Evolutionary conservation across 192 early-diverging fungal genomes (phyloP).

Genomic region (Coemansia sp.): DNA sequence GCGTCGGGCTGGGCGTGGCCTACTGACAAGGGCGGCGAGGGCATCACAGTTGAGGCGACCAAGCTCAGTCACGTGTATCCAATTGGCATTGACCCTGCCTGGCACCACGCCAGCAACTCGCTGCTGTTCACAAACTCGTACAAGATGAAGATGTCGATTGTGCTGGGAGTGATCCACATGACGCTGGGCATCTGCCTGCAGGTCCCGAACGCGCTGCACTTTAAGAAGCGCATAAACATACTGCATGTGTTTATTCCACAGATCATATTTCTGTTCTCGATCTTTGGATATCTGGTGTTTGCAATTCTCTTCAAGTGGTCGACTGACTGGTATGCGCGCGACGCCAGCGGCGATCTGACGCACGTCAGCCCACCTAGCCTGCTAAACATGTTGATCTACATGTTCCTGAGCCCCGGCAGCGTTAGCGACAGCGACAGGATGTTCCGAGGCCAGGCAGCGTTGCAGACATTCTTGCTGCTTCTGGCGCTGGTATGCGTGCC

Average conservation of each 20-base stretch:
- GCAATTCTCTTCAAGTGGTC: conserved; percentile 96
- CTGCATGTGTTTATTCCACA: conserved; percentile 90
- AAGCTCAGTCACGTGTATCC: conserved; percentile 65
- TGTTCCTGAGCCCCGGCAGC: conserved; percentile 92
- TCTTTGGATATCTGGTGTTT: conserved; percentile 95
- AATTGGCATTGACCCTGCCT: conserved; percentile 89
- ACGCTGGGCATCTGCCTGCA: conserved; percentile 88
- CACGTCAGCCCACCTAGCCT: conserved; percentile 84
- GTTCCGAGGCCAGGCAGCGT: conserved; percentile 79
- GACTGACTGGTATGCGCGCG: conserved; percentile 80
- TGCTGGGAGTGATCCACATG: conserved; percentile 98
- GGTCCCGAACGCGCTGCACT: conserved; percentile 89
- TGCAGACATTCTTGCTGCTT: conserved; percentile 81
- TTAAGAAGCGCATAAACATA: conserved; percentile 78
- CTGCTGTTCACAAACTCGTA: conserved; percentile 98
- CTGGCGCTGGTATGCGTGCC: conserved; percentile 89
- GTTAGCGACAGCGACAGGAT: conserved; percentile 69
- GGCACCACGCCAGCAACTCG: conserved; percentile 92
- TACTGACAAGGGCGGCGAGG: conserved; percentile 56
- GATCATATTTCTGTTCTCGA: conserved; percentile 85
- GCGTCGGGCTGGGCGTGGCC: conserved; percentile 79
- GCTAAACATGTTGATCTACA: conserved; percentile 98
- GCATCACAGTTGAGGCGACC: conserved; percentile 62
- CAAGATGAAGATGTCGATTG: conserved; percentile 99
- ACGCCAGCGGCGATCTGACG: conserved; percentile 63